Conservation (phyloP, 768 basidiomycete genomes). For the Tricholoma bakamatsutake region DNA sequence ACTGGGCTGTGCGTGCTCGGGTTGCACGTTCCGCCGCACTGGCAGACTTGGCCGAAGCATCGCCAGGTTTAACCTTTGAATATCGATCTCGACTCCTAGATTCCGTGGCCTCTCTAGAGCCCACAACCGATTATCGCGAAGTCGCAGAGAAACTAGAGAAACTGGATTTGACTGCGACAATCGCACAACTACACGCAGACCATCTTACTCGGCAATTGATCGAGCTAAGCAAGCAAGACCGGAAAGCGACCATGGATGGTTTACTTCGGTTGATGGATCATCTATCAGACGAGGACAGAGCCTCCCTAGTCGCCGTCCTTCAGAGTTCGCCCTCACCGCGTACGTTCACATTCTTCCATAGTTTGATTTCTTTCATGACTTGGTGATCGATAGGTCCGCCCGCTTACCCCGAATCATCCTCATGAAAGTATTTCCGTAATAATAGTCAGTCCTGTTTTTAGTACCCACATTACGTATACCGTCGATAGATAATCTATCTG, state of each 20-base stretch:
- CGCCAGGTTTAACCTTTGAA: slow-evolving; percentile 62
- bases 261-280: slow-evolving; percentile 68
- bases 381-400: slow-evolving; percentile 26
- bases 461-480: background rate
- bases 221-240: slow-evolving; percentile 65
- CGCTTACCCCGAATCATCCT: slow-evolving; percentile 27
- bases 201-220: slow-evolving; percentile 62
- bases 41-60: slow-evolving; percentile 58
- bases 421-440: background rate
- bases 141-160: slow-evolving; percentile 65
- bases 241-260: slow-evolving; percentile 70
- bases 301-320: slow-evolving; percentile 52
- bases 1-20: slow-evolving; percentile 88
- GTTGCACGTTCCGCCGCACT: slow-evolving; percentile 64
- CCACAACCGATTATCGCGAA: slow-evolving; percentile 47
- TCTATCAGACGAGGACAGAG: slow-evolving; percentile 68
- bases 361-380: background rate
- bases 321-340: slow-evolving; percentile 55
- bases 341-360: slow-evolving; percentile 25
- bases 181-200: slow-evolving; percentile 64
- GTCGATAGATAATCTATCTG: background rate
- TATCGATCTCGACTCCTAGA: slow-evolving; percentile 63
- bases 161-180: slow-evolving; percentile 57
- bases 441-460: background rate
- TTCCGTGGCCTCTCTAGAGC: slow-evolving; percentile 50